Conservation (phyloP, 345 rosid genomes). For the Sonneratia caseolaris region DNA sequence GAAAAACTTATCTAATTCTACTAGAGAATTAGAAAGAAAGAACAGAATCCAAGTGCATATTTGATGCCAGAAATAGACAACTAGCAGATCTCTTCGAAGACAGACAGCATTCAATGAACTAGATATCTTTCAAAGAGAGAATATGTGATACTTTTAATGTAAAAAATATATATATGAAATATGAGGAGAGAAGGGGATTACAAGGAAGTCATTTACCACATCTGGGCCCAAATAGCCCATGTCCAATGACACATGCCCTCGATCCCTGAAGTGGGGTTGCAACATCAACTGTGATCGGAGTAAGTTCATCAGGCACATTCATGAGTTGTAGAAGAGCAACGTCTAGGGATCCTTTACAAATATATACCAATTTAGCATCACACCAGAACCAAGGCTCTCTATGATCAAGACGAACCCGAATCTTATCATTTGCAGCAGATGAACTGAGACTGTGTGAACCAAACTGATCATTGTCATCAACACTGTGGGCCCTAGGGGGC, state of each 20-base stretch:
- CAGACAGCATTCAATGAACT: not conserved
- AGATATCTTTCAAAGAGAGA: not conserved
- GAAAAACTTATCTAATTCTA: not conserved
- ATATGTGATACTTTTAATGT: not conserved
- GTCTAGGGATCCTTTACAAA: conserved; percentile 75
- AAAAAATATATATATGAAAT: not conserved
- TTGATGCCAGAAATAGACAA: not conserved
- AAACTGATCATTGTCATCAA: conserved; percentile 17
- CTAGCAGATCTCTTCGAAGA: not conserved
- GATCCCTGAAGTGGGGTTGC: conserved; percentile 58
- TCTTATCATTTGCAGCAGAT: conserved; percentile 25
- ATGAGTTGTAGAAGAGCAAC: conserved; percentile 73
- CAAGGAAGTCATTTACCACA: conserved; percentile 39
- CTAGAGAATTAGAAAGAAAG: not conserved
- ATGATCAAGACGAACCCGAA: conserved; percentile 68
- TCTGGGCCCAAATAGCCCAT: conserved; percentile 83
- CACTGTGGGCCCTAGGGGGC: conserved; percentile 17
- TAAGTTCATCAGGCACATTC: conserved; percentile 43
- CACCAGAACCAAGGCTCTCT: conserved; percentile 68
- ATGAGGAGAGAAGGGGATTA: not conserved
- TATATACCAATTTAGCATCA: conserved; percentile 58
- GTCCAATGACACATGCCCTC: conserved; percentile 67
- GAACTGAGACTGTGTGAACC: conserved; percentile 26
- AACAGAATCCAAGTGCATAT: not conserved
- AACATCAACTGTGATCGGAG: conserved; percentile 38